Percentiles rank a stretch among this genome's conserved stretches.
phyloP scores from a whole-genome alignment of 805 yeast genomes.

The Kluyveromyces aestuarii region DNA sequence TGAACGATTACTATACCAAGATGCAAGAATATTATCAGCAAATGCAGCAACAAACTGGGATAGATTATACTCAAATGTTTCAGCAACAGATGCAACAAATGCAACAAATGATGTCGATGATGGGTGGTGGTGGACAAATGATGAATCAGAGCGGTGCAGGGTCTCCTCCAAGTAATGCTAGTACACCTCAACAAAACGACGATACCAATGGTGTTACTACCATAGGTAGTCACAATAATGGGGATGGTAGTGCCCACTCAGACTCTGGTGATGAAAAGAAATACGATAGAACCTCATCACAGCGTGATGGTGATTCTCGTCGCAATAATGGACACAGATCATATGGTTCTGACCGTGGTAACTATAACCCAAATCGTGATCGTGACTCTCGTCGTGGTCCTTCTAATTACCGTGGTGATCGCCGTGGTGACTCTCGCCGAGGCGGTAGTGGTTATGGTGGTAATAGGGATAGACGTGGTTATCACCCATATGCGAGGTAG shows the following conservation, averaged over 20 bases:
- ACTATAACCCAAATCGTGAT: conserved; percentile 7
- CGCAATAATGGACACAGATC: conserved; percentile 1
- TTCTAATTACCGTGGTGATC: conserved; percentile 7
- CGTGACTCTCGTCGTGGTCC: conserved; percentile 19
- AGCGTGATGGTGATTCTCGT: neutral
- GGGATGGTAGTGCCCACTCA: conserved; percentile 1
- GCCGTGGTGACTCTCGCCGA: conserved; percentile 19
- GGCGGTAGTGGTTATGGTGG: conserved; percentile 16
- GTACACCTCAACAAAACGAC: conserved; percentile 15
- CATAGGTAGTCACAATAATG: conserved; percentile 17
- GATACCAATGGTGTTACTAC: conserved; percentile 10
- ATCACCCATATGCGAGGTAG: conserved; percentile 28
- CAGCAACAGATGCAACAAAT: conserved; percentile 30
- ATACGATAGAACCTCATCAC: neutral
- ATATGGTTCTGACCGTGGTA: neutral
- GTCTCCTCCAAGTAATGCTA: conserved; percentile 13
- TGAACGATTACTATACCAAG: conserved; percentile 55
- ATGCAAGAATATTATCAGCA: conserved; percentile 43
- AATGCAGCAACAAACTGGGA: conserved; percentile 28
- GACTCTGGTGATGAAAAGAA: conserved; percentile 1
- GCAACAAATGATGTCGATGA: conserved; percentile 27
- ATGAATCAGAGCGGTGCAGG: conserved; percentile 6
- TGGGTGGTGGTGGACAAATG: conserved; percentile 3
- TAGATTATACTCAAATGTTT: conserved; percentile 27
- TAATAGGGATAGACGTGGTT: conserved; percentile 19